Percentiles rank a stretch among this genome's conserved stretches.
Conservation (phyloP, 1,139 yeast genomes). For the Yamadazyma diospyri region DNA sequence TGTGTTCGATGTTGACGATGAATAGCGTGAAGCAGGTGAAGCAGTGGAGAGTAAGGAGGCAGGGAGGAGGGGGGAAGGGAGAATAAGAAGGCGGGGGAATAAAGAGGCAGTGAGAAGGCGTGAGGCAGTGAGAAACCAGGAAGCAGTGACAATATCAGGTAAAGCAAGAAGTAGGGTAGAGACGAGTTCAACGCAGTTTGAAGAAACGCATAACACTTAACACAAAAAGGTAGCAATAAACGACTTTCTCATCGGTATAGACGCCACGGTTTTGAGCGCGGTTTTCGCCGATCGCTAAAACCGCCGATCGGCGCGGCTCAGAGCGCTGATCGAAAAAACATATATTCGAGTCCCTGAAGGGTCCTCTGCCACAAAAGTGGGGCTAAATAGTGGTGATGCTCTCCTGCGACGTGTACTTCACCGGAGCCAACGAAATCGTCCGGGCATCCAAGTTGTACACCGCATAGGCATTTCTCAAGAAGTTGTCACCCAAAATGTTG, state of each 20-base stretch:
- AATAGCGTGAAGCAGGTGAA: slow-evolving; percentile 43
- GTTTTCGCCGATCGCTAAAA: too few relatives aligned
- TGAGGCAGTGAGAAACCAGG: background rate
- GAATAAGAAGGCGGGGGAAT: too few relatives aligned
- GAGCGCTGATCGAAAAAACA: too few relatives aligned
- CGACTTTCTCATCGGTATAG: too few relatives aligned
- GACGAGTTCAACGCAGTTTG: too few relatives aligned
- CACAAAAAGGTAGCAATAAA: too few relatives aligned
- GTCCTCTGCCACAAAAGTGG: too few relatives aligned
- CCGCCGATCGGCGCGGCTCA: too few relatives aligned
- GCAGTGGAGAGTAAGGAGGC: slow-evolving; percentile 16
- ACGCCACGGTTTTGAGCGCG: too few relatives aligned
- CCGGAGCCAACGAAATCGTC: slow-evolving; percentile 66
- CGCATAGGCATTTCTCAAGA: slow-evolving; percentile 68
- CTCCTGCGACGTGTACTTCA: slow-evolving; percentile 35
- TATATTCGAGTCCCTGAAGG: too few relatives aligned
- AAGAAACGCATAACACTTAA: too few relatives aligned
- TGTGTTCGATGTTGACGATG: slow-evolving; percentile 62
- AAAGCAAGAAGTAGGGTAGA: background rate
- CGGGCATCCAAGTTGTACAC: slow-evolving; percentile 70
- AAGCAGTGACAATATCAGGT: background rate
- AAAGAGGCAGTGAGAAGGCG: too few relatives aligned
- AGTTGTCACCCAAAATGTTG: slow-evolving; percentile 62
- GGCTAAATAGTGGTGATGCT: slow-evolving; percentile 28
- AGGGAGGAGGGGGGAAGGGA: background rate